Base-by-base conservation (phyloP, 495 filamentous ascomycete species). In the Aeminium ludgeri region DNA sequence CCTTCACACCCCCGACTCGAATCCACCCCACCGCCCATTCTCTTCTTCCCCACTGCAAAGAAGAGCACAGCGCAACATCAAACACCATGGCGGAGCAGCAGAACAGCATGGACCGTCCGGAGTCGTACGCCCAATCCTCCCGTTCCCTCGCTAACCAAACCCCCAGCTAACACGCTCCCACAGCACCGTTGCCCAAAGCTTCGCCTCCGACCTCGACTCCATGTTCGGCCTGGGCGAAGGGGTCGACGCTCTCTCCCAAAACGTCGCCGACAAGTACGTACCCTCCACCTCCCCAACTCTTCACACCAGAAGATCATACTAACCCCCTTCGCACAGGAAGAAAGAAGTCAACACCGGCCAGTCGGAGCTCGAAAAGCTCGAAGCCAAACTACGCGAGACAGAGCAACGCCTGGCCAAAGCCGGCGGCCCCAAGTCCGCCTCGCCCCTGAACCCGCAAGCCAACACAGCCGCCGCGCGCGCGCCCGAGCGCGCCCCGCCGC, bases 161-260 rank as follows among this genome's bases (percentile, higher is more conserved):
- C n/a, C n/a, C n/a, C n/a, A n/a, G n/a, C n/a, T n/a, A n/a, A n/a
- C n/a, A n/a, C n/a, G n/a, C n/a, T n/a, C n/a, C n/a, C n/a, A n/a
- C 62, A 94, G 86, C 43, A 87, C 82, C 41, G 76, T 93, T 58
- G 86, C 86, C 18, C 77, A 78, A 41, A 79, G 76, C 41, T 95
- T 96, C 66, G 84, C 83, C 23, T 65, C 76, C 18, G 80, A 82
- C 54, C 69, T 96, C 40, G 81, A 91, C 62, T 81, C 85, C 58
- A 77, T 86, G 46, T 96, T 96, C 59, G 50, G 53, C 30, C 70
- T 76, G 49, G 75, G 89, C 51, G 74, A 74, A 49, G 38, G 30
- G 1, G 62, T 94, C 44, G 74, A 80, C 51, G 70, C 82, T 44
- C 69, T 96, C 17, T 72, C 78, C 41, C 70, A 78, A 51, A 73